Base-by-base conservation (phyloP, 2,329 filamentous ascomycete species). In the Dactylellina cionopaga region DNA sequence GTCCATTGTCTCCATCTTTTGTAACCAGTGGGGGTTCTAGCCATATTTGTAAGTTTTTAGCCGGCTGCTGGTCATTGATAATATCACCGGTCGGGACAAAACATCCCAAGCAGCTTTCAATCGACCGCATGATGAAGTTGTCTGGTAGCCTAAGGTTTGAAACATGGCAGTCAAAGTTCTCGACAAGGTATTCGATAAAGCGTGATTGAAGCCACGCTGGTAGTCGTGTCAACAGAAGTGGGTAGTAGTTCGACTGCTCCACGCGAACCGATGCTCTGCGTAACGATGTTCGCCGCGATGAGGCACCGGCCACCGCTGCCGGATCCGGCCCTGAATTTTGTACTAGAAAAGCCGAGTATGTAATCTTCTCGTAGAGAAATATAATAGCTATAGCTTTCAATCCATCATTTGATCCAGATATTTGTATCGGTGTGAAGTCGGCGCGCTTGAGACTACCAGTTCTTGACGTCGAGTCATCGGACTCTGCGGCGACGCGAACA, bases 141-240 rank as follows among this genome's bases (percentile, higher is more conserved):
- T 63, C 58, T 7, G 66, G 66, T 39, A 71, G 25, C 11, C 58
- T 47, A 5, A 71, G 35, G 25, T 54, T 64, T 11, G 66, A 71
- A 19, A 64, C 29, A 41, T 64, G 58, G 19, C 66, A 71, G 27
- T 71, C 66, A 29, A 71, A 64, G 25, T 64, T 71, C 37, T 71
- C 58, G 24, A 24, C 15, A 15, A 71, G 43, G 15, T 64, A 71
- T 22, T 64, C 58, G 11, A 52, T 63, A 17, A 71, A 64, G 13
- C 51, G 49, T 2, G 66, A 63, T 31, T 64, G 66, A 17, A 71
- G 19, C 19, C 29, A 71, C 22, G 58, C 66, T 15, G 66, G 66
- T 27, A 64, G 11, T 27, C 66, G 58, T 15, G 66, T 71, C 9
- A 71, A 41, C 13, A 71, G 35, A 10, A 71, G 44, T 2, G 66